phyloP scores from a whole-genome alignment of 441 rosid genomes.

The Euphorbia celastroides region DNA sequence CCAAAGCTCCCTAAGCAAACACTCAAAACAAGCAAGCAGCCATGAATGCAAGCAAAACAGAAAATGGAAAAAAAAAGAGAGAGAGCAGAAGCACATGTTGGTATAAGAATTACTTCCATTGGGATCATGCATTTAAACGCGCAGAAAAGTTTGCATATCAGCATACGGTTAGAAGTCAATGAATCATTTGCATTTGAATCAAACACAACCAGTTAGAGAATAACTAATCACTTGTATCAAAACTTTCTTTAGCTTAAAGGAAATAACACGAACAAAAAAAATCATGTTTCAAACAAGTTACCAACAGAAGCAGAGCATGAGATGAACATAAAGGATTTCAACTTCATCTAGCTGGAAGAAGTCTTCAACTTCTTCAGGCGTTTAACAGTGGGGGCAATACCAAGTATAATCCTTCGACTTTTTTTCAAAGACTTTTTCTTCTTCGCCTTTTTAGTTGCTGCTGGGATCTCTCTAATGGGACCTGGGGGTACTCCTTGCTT shows the following conservation, averaged over 20 bases:
- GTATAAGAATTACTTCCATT: too few species aligned
- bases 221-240: constrained; percentile 8
- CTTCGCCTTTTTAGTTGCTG: constrained; percentile 44
- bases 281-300: background rate
- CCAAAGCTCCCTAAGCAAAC: too few species aligned
- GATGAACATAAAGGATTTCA: background rate
- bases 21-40: too few species aligned
- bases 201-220: too few species aligned
- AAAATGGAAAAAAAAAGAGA: too few species aligned
- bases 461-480: constrained; percentile 61
- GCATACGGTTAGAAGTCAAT: background rate
- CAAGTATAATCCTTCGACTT: constrained; percentile 44
- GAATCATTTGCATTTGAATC: too few species aligned
- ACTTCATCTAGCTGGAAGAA: constrained; percentile 19
- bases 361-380: constrained; percentile 48
- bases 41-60: too few species aligned
- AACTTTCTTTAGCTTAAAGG: background rate
- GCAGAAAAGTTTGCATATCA: background rate
- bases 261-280: background rate
- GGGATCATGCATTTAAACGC: too few species aligned
- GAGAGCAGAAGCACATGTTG: too few species aligned
- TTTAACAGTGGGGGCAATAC: constrained; percentile 36
- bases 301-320: background rate
- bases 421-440: constrained; percentile 51
- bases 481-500: constrained; percentile 89